A percentile compares a stretch with the other conserved stretches of the same genome.
phyloP scores from a whole-genome alignment of 306 rosid species.

The Adenanthera pavonina region DNA sequence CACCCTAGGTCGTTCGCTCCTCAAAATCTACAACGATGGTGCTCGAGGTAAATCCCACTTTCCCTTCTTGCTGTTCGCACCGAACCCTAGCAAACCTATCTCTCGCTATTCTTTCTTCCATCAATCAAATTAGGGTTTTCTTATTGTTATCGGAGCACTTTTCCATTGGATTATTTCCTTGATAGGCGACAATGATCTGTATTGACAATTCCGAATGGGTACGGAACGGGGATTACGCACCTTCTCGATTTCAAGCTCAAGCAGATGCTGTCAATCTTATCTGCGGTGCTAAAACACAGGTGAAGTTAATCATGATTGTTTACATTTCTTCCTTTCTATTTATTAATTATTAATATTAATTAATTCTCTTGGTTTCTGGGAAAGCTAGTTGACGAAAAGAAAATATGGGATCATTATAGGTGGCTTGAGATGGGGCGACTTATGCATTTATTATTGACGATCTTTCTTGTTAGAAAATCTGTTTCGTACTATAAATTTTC shows the following conservation, averaged over 20 bases:
- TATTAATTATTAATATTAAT: not conserved
- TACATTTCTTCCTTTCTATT: not conserved
- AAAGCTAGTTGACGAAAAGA: not conserved
- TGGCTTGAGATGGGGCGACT: slow-evolving; percentile 22
- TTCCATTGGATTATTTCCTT: not conserved
- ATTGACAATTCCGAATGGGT: slow-evolving; percentile 98
- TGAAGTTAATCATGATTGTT: slow-evolving; percentile 26
- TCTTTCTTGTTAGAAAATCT: not conserved
- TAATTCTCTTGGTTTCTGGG: not conserved
- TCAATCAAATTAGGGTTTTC: slow-evolving; percentile 55
- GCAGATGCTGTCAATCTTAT: slow-evolving; percentile 89
- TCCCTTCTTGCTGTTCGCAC: not conserved
- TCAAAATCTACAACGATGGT: slow-evolving; percentile 65
- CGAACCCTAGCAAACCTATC: slow-evolving; percentile 22
- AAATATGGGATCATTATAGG: slow-evolving; percentile 1
- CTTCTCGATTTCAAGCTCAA: slow-evolving; percentile 90
- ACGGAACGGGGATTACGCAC: slow-evolving; percentile 93
- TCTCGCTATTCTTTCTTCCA: not conserved
- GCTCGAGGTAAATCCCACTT: slow-evolving; percentile 70
- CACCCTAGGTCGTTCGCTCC: slow-evolving; percentile 28
- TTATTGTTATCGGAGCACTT: not conserved
- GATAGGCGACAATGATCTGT: slow-evolving; percentile 93
- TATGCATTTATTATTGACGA: not conserved
- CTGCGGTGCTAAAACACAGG: slow-evolving; percentile 98
- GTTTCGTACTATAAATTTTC: not conserved